Conservation (phyloP, 148 eudicot genomes). For the Agrostemma githago region DNA sequence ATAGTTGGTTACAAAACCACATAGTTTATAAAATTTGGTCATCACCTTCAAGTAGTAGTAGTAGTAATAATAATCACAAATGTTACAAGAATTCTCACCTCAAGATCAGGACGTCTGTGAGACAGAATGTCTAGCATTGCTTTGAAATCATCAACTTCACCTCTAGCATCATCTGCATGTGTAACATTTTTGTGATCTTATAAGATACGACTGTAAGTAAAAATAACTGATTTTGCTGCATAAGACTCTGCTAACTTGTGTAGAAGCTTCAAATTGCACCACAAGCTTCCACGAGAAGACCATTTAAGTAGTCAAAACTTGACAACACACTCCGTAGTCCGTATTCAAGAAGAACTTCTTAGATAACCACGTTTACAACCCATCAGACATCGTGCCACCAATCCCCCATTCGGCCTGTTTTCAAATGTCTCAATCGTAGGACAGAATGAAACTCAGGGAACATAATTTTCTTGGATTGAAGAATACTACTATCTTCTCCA, state of each 20-base stretch:
- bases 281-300: not conserved
- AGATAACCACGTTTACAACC: not conserved
- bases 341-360: not conserved
- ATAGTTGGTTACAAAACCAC: not conserved
- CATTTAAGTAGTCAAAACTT: not conserved
- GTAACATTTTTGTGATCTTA: not conserved
- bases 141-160: constrained; percentile 51
- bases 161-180: constrained; percentile 45
- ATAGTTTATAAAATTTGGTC: not conserved
- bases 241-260: not conserved
- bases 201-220: not conserved
- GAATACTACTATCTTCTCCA: not conserved
- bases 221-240: not conserved
- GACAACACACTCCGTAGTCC: not conserved
- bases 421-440: too few relatives aligned
- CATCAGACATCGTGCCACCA: not conserved
- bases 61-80: not conserved
- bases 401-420: not conserved
- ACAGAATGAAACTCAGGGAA: not conserved
- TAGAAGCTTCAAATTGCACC: not conserved
- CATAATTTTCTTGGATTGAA: not conserved
- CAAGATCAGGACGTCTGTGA: constrained; percentile 34
- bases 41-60: not conserved
- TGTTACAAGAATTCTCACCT: constrained; percentile 30
- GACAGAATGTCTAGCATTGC: constrained; percentile 51